Conservation (phyloP, 2,329 filamentous ascomycete species). For the Orbilia oligospora region DNA sequence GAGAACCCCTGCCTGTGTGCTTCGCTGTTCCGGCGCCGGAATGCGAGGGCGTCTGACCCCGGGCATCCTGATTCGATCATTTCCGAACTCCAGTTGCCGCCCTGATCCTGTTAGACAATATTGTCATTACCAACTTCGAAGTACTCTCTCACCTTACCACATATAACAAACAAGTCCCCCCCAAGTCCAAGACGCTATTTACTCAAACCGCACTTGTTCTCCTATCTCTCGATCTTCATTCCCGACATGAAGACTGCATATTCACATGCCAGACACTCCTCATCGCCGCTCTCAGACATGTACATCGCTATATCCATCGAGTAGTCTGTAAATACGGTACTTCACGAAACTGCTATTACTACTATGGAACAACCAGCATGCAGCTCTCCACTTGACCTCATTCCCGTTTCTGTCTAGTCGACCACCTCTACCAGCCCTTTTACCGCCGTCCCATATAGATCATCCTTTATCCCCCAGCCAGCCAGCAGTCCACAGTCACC, state of each 20-base stretch:
- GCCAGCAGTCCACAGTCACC: background rate
- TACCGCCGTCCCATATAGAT: slow-evolving; percentile 2
- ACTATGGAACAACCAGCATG: slow-evolving; percentile 36
- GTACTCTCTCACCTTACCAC: slow-evolving; percentile 2
- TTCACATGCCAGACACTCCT: slow-evolving; percentile 39
- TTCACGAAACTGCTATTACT: background rate
- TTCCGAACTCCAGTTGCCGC: slow-evolving; percentile 44
- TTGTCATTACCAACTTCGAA: background rate
- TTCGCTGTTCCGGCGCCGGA: slow-evolving; percentile 60
- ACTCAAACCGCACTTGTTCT: slow-evolving; percentile 8
- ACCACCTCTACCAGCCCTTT: slow-evolving; percentile 4
- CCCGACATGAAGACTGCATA: slow-evolving; percentile 24
- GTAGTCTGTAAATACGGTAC: slow-evolving; percentile 31
- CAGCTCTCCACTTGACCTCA: slow-evolving; percentile 59
- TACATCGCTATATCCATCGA: slow-evolving; percentile 7
- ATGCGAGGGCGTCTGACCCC: slow-evolving; percentile 35
- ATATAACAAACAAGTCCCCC: slow-evolving; percentile 9
- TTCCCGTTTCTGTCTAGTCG: slow-evolving; percentile 56
- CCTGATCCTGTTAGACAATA: slow-evolving; percentile 43
- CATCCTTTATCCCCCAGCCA: slow-evolving; percentile 4
- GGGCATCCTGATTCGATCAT: slow-evolving; percentile 11
- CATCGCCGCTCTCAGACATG: slow-evolving; percentile 33
- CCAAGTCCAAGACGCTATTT: background rate
- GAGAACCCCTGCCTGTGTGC: slow-evolving; percentile 24
- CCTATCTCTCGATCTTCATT: slow-evolving; percentile 26